A percentile compares a stretch with the other conserved stretches of the same genome.
Evolutionary conservation across 352 stramenopile genomes (phyloP).

Genomic region (Phytophthora cajani): DNA sequence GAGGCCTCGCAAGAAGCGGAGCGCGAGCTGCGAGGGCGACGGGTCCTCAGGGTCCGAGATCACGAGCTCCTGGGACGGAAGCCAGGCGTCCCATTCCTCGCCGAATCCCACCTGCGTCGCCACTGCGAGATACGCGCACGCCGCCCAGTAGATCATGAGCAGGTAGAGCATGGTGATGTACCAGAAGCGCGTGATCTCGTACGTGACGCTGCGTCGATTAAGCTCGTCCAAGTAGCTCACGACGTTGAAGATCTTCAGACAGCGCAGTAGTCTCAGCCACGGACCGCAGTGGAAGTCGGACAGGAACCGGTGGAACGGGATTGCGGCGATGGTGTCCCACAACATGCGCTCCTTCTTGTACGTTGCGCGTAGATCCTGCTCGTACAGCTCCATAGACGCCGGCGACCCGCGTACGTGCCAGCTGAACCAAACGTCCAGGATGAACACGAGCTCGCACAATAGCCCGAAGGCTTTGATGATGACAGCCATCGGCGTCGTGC

Average conservation of each 20-base stretch:
- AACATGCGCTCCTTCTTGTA: slow-evolving; percentile 55
- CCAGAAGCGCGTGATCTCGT: slow-evolving; percentile 61
- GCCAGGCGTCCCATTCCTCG: slow-evolving; percentile 59
- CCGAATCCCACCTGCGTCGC: slow-evolving; percentile 49
- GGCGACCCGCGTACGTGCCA: slow-evolving; percentile 39
- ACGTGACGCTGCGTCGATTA: slow-evolving; percentile 59
- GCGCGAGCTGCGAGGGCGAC: slow-evolving; percentile 35
- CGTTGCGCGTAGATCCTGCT: slow-evolving; percentile 37
- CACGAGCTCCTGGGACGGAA: slow-evolving; percentile 42
- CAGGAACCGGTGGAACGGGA: slow-evolving; percentile 55
- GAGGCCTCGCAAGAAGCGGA: slow-evolving; percentile 47
- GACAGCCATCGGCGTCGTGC: slow-evolving; percentile 10
- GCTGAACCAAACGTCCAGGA: slow-evolving; percentile 55
- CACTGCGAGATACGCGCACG: slow-evolving; percentile 58
- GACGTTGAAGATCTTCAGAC: slow-evolving; percentile 61
- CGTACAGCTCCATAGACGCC: slow-evolving; percentile 59
- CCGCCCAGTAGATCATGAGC: slow-evolving; percentile 65
- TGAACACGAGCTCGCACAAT: slow-evolving; percentile 51
- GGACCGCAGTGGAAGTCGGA: slow-evolving; percentile 34
- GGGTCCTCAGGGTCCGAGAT: slow-evolving; percentile 36
- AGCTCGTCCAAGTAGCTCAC: slow-evolving; percentile 62
- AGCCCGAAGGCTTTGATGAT: slow-evolving; percentile 33
- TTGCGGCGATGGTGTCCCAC: slow-evolving; percentile 45
- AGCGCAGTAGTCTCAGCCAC: slow-evolving; percentile 49
- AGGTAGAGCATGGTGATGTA: slow-evolving; percentile 65